Conservation (phyloP, 306 rosid genomes). For the Citrullus colocynthis region DNA sequence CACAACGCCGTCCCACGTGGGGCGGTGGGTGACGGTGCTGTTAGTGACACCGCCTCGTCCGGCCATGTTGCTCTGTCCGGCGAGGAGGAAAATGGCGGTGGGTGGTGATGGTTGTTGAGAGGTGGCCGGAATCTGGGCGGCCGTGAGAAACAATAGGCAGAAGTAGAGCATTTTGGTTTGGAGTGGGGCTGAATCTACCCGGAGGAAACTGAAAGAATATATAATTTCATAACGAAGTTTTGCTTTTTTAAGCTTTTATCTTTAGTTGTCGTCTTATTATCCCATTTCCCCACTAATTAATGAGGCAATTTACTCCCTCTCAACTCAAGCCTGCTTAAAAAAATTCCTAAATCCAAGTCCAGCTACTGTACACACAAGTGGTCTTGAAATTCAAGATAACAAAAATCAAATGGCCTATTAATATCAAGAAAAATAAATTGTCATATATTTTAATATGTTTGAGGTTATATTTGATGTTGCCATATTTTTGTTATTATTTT, state of each 20-base stretch:
- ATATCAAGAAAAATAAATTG: no score
- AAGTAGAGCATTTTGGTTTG: neutral
- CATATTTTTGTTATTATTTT: no score
- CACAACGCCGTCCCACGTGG: conserved; percentile 56
- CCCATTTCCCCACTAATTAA: neutral
- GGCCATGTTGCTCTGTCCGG: conserved; percentile 99
- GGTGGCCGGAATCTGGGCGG: neutral
- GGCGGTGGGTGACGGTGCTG: conserved; percentile 12
- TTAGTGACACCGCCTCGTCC: conserved; percentile 62
- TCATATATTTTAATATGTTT: no score
- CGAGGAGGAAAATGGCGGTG: conserved; percentile 44
- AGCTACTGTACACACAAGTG: no score
- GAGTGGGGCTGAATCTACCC: neutral
- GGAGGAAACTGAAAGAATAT: neutral
- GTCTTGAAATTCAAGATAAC: no score
- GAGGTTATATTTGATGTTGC: no score
- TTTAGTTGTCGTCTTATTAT: neutral
- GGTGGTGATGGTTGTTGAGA: neutral
- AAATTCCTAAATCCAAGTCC: neutral
- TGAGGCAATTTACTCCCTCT: no score
- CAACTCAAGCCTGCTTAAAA: neutral
- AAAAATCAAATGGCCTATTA: no score
- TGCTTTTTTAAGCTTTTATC: neutral
- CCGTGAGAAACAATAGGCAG: neutral
- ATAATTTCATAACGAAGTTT: neutral